These are phyloP conservation scores for Ceratobasidium sp. DNA, from an alignment of 1,284 basidiomycete genomes.

Conservation along the genomic window DNA sequence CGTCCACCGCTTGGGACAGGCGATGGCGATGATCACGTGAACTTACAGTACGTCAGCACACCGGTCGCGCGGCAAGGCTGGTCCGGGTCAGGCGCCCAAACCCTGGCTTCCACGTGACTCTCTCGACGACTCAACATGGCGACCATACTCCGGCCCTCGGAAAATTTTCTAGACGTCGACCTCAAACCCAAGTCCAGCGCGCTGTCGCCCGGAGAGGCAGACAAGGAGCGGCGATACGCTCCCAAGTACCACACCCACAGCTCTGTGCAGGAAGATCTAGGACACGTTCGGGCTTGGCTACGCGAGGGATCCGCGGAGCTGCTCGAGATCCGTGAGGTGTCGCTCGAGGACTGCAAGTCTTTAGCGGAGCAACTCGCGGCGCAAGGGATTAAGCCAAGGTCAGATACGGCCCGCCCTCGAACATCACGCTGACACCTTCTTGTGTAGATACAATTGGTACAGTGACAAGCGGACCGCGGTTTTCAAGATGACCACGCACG, in stretches of 20 bases:
- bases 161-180: no score
- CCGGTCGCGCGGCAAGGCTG: no score
- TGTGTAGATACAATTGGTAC: not conserved
- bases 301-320: not conserved
- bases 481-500: not conserved
- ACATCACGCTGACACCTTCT: not conserved
- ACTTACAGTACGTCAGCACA: no score
- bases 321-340: not conserved
- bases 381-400: not conserved
- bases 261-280: not conserved
- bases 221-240: no score
- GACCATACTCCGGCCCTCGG: no score
- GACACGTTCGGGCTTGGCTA: not conserved
- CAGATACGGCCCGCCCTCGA: not conserved
- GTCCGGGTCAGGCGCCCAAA: no score
- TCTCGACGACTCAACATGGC: no score
- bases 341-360: not conserved
- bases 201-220: no score
- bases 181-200: no score
- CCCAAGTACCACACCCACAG: not conserved
- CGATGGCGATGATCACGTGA: no score
- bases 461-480: not conserved
- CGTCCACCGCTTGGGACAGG: no score
- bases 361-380: not conserved
- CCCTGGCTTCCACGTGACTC: no score